Base-by-base conservation (phyloP, 176 grass and related monocot species). In the Olyra latifolia region DNA sequence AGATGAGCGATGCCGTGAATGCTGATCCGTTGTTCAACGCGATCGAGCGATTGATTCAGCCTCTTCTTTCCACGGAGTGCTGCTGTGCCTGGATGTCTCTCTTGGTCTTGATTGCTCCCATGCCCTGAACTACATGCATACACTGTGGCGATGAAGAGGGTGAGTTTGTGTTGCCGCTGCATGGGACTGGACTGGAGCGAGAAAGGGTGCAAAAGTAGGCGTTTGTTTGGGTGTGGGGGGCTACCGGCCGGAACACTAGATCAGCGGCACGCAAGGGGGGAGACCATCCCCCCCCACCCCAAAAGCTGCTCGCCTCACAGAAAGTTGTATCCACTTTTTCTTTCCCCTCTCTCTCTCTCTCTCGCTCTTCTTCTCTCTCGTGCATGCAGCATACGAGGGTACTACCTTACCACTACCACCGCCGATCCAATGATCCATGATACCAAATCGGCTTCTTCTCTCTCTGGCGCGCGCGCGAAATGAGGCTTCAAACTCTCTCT, bases 181-280 rank as follows among this genome's bases (percentile, higher is more conserved):
- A 15, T 24, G 60, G 46, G 44, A 69, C n/a, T 41, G 32, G 5
- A 35, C n/a, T n/a, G 16, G 50, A 58, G 35, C 4, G 49, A 42
- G 35, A 3, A 53, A 40, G 28, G 12, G 32, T 28, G 78, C 32
- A 80, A 80, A 80, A 80, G 49, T 56, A 30, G 50, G 38, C 22
- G 38, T 80, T 80, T 80, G 77, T 80, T 69, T 69, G 35, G 30
- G 62, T 53, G 48, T 54, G 55, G 22, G 53, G 8, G 46, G 24
- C 69, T 72, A 53, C 67, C 23, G 24, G 16, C 45, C 24, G 16
- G 46, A 72, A 32, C 72, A 66, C 62, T 42, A 11, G 73, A 77
- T 77, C 41, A 14, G 23, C 24, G 24, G 55, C 56, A n/a, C 4
- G 49, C 71, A 15, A 22, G 54, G 62, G 0, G 72, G 22, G 56